Base-by-base conservation (phyloP, 257 asterid species). In the Ballota nigra region DNA sequence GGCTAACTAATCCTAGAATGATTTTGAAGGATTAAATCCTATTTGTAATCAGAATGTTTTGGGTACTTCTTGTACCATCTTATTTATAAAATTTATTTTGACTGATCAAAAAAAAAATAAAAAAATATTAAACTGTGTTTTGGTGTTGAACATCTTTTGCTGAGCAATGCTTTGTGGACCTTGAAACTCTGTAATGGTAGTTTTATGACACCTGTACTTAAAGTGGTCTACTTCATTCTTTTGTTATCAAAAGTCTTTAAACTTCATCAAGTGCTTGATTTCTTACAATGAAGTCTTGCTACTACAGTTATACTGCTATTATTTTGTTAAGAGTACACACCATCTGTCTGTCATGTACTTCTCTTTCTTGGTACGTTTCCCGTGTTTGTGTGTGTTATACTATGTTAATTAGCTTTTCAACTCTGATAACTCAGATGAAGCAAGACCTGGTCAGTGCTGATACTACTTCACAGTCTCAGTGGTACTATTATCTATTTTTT, bases 361-460 rank as follows among this genome's bases (percentile, higher is more conserved):
- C 31, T 29, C 34, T 59, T 11, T 2, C 5, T 66, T 58, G 26
- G 33, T 38, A 10, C 9, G 47, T 13, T 47, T 20, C 36, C 22
- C 55, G 45, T 29, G 23, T 61, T 24, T 20, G 18, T 19, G 33
- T 57, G 55, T 66, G 34, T 59, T 40, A 60, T 73, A 31, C 20
- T 71, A 49, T 52, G 8, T 45, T 36, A 38, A 29, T 15, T 45
- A 56, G 3, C 47, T 63, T n/a, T 63, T 28, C 49, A 4, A 69
- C 58, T 69, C 33, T 63, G 33, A 72, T 66, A 22, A 62, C 68
- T 24, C 90, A 90, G 97, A 82, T 87, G 89, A 89, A 86, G 71
- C 73, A 80, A 69, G 77, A 72, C 33, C 34, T 63, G 38, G 64
- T 80, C 36, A 63, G 22, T 52, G 55, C 52, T 26, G 82, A 68